phyloP scores from a whole-genome alignment of 2,329 filamentous ascomycete genomes.

The Madurella fahalii region DNA sequence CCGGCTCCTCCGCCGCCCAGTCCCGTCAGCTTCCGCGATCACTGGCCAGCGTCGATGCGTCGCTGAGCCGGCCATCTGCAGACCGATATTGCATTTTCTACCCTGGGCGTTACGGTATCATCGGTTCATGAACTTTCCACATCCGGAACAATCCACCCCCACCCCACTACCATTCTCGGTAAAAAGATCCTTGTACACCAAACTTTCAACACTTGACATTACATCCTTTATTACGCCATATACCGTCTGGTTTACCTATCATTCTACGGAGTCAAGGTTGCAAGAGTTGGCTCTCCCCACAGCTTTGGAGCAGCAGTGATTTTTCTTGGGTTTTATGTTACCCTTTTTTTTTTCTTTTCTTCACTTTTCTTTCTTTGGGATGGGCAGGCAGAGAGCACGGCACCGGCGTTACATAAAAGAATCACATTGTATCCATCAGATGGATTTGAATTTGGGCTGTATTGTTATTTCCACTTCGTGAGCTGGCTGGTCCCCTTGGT shows the following conservation, averaged over 20 bases:
- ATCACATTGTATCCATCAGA: not conserved
- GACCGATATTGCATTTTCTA: not conserved
- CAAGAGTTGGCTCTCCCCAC: not conserved
- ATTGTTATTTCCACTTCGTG: not conserved
- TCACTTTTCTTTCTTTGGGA: not conserved
- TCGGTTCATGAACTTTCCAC: not conserved
- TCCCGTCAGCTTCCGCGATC: conserved; percentile 59
- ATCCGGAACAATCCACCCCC: not conserved
- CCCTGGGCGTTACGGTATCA: conserved; percentile 10
- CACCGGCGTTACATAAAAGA: not conserved
- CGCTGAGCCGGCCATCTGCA: conserved; percentile 12
- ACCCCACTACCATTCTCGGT: not conserved
- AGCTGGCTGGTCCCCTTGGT: not conserved
- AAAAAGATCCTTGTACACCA: not conserved
- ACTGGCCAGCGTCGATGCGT: conserved; percentile 41
- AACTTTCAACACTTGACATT: not conserved
- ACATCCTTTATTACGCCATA: not conserved
- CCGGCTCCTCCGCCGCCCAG: conserved; percentile 63
- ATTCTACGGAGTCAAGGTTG: not conserved
- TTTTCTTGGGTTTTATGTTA: not conserved
- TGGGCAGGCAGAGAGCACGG: not conserved
- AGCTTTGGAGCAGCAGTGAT: not conserved
- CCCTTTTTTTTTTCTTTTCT: not conserved
- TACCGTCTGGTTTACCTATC: not conserved
- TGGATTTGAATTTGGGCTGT: not conserved